Evolutionary conservation across 495 filamentous ascomycete species (phyloP).

Genomic region (Aspergillus biplanus): DNA sequence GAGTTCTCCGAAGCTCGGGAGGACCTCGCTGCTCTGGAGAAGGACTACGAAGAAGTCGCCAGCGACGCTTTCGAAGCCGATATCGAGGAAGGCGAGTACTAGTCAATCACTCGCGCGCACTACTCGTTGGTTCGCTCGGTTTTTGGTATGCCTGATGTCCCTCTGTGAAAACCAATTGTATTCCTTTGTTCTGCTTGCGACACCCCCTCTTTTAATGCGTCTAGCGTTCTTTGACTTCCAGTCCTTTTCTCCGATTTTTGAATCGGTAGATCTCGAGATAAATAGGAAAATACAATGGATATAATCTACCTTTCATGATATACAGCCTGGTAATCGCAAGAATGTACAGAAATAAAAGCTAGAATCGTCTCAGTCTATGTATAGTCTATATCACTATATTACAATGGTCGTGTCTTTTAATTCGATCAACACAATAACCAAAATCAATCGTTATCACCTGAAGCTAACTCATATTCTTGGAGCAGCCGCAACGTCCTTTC

Average conservation of each 20-base stretch:
- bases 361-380: background rate
- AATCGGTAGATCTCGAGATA: slow-evolving; percentile 16
- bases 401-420: background rate
- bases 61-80: slow-evolving; percentile 68
- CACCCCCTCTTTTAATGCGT: slow-evolving; percentile 35
- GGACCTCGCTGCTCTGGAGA: slow-evolving; percentile 86
- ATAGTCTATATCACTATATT: background rate
- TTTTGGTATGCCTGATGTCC: slow-evolving; percentile 29
- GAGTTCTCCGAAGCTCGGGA: slow-evolving; percentile 91
- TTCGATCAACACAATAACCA: background rate
- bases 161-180: slow-evolving; percentile 23
- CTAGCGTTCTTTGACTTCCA: slow-evolving; percentile 30
- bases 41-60: slow-evolving; percentile 92
- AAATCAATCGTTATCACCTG: slow-evolving; percentile 5
- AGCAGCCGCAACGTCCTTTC: slow-evolving; percentile 69
- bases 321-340: too few relatives aligned
- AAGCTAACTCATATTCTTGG: slow-evolving; percentile 46
- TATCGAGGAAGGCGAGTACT: slow-evolving; percentile 73
- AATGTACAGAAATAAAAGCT: background rate
- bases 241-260: slow-evolving; percentile 16
- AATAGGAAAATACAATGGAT: slow-evolving; percentile 18
- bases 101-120: slow-evolving; percentile 23
- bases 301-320: slow-evolving; percentile 1
- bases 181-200: slow-evolving; percentile 31
- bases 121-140: slow-evolving; percentile 26